Conservation (phyloP, 148 eudicot species). For the Silene uniflora region DNA sequence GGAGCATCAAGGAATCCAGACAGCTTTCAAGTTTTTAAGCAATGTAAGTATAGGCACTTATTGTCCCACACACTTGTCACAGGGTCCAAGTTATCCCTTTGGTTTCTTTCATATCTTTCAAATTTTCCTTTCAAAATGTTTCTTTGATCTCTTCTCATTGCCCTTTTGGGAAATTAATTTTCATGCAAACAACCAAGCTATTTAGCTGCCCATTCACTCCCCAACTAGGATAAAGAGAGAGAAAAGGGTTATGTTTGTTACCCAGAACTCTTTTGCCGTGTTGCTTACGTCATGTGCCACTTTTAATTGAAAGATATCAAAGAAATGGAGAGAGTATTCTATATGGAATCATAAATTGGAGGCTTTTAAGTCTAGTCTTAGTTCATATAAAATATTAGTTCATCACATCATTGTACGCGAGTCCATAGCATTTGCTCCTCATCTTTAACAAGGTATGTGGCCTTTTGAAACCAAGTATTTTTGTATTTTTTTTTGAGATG, state of each 20-base stretch:
- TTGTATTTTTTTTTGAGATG: background rate
- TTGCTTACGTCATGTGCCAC: background rate
- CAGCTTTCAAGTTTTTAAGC: constrained; percentile 84
- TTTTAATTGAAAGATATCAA: background rate
- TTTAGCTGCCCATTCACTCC: background rate
- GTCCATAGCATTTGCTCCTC: background rate
- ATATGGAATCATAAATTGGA: no score
- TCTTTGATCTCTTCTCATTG: background rate
- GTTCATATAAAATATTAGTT: background rate
- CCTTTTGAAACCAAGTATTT: background rate
- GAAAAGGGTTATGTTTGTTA: background rate
- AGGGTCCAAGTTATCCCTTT: background rate
- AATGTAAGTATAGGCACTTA: constrained; percentile 46
- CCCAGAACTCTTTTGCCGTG: background rate
- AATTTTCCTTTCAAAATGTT: background rate
- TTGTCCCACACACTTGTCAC: constrained; percentile 2
- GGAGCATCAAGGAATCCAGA: constrained; percentile 71
- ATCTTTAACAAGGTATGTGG: background rate
- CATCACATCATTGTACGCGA: background rate
- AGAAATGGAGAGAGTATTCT: background rate
- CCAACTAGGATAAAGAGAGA: background rate
- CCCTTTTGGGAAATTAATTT: background rate
- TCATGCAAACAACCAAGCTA: background rate
- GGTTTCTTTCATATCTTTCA: background rate
- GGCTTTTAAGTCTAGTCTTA: background rate